phyloP scores from a whole-genome alignment of 2,329 filamentous ascomycete genomes.

The Curvularia verruculosa region DNA sequence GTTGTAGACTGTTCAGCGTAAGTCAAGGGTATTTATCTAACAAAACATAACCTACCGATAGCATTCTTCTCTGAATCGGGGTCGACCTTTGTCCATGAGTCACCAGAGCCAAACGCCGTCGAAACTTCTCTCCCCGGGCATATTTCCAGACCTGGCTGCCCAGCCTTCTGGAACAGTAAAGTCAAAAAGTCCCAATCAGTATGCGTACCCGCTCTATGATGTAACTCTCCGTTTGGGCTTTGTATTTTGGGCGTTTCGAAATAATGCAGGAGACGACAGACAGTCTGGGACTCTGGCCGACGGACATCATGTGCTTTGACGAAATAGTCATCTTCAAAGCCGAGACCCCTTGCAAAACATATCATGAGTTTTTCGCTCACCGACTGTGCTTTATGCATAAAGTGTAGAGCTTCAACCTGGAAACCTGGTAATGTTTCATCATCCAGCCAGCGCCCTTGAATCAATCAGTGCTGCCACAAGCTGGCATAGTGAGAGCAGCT shows the following conservation, averaged over 20 bases:
- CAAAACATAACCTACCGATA: slow-evolving; percentile 18
- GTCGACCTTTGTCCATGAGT: slow-evolving; percentile 68
- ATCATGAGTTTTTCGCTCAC: slow-evolving; percentile 64
- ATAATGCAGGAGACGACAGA: slow-evolving; percentile 64
- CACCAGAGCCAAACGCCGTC: slow-evolving; percentile 64
- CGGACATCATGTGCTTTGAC: slow-evolving; percentile 59
- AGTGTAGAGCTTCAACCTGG: slow-evolving; percentile 51
- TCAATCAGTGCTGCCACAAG: neutral
- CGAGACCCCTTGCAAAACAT: slow-evolving; percentile 64
- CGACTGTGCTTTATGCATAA: slow-evolving; percentile 62
- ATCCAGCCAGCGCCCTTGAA: slow-evolving; percentile 54
- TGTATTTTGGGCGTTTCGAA: slow-evolving; percentile 47
- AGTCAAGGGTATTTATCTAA: neutral
- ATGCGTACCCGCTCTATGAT: slow-evolving; percentile 67
- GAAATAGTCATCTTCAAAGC: slow-evolving; percentile 64
- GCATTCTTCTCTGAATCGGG: slow-evolving; percentile 19
- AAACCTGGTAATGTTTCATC: slow-evolving; percentile 59
- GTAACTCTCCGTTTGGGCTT: slow-evolving; percentile 48
- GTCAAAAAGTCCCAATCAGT: slow-evolving; percentile 69
- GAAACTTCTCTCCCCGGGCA: slow-evolving; percentile 67
- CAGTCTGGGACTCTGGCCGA: slow-evolving; percentile 58
- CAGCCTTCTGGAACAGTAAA: slow-evolving; percentile 66
- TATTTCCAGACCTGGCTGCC: slow-evolving; percentile 68
- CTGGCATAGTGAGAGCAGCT: slow-evolving; percentile 12
- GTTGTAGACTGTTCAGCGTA: slow-evolving; percentile 63